These are phyloP conservation scores for Ambispora gerdemannii DNA, from an alignment of 192 early-diverging fungal genomes.

Conservation along the genomic window DNA sequence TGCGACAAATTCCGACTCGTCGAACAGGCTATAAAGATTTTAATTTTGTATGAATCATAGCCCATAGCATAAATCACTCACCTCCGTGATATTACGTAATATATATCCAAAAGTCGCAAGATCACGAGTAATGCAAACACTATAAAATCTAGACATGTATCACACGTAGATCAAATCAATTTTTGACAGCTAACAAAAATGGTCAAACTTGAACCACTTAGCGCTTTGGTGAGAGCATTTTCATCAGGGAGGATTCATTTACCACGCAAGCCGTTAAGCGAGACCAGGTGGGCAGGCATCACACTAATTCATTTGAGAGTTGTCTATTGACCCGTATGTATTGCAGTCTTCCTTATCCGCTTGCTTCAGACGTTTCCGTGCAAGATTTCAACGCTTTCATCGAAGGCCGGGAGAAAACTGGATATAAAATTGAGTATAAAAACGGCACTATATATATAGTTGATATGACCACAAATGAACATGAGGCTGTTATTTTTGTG, in stretches of 20 bases:
- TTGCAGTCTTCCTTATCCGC: constrained; percentile 23
- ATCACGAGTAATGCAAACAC: too few species aligned
- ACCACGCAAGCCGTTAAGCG: background rate
- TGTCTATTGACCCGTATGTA: constrained; percentile 6
- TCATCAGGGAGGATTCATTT: constrained; percentile 11
- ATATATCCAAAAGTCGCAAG: too few species aligned
- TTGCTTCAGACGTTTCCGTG: constrained; percentile 17
- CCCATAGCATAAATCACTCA: too few species aligned
- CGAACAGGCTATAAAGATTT: constrained; percentile 1
- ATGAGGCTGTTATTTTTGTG: background rate
- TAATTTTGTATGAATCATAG: background rate
- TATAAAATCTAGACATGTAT: too few species aligned
- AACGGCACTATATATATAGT: constrained; percentile 20
- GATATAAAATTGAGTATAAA: constrained; percentile 24
- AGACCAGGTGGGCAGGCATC: constrained; percentile 17
- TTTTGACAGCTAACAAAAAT: too few species aligned
- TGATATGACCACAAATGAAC: constrained; percentile 12
- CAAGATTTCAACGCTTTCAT: constrained; percentile 19
- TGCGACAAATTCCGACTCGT: too few species aligned
- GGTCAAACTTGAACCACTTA: background rate
- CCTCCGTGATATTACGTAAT: too few species aligned
- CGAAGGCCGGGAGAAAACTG: constrained; percentile 1
- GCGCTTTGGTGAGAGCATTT: background rate
- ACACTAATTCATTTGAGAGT: constrained; percentile 11
- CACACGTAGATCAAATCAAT: too few species aligned